Evolutionary conservation across 2,329 filamentous ascomycete genomes (phyloP).

Genomic region (Hypoxylon sp.): DNA sequence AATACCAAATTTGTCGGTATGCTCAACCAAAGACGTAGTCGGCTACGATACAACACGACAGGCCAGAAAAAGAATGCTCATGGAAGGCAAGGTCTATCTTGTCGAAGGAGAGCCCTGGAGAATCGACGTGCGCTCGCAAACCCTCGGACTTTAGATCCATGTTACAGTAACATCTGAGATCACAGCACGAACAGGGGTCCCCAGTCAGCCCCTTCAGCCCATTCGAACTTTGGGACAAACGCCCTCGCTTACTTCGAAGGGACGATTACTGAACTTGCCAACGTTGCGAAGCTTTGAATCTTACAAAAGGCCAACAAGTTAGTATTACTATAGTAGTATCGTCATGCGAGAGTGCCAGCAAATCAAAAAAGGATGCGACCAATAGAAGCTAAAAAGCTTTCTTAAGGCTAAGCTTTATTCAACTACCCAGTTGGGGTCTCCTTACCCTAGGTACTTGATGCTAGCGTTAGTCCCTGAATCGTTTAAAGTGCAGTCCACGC

Average conservation of each 20-base stretch:
- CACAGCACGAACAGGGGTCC: slow-evolving; percentile 27
- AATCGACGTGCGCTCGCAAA: background rate
- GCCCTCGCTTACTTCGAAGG: slow-evolving; percentile 5
- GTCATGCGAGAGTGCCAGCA: background rate
- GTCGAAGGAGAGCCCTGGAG: background rate
- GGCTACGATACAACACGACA: background rate
- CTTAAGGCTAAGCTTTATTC: background rate
- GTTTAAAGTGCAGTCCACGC: background rate
- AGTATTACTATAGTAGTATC: background rate
- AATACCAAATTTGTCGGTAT: slow-evolving; percentile 9
- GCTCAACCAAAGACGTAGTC: background rate
- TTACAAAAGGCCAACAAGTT: background rate
- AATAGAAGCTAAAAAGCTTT: background rate
- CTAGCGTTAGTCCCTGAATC: background rate
- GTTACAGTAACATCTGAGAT: slow-evolving; percentile 25
- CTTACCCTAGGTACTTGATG: background rate
- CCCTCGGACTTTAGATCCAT: slow-evolving; percentile 15
- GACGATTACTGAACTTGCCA: background rate
- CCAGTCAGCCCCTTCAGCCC: slow-evolving; percentile 1
- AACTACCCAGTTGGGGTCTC: background rate
- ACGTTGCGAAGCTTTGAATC: background rate
- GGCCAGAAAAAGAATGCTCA: background rate
- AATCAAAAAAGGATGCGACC: background rate
- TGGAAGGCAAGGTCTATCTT: background rate
- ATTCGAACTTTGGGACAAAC: slow-evolving; percentile 8